A percentile compares a stretch with the other conserved stretches of the same genome.
phyloP scores from a whole-genome alignment of 495 filamentous ascomycete species.

The Aspergillus affinis region DNA sequence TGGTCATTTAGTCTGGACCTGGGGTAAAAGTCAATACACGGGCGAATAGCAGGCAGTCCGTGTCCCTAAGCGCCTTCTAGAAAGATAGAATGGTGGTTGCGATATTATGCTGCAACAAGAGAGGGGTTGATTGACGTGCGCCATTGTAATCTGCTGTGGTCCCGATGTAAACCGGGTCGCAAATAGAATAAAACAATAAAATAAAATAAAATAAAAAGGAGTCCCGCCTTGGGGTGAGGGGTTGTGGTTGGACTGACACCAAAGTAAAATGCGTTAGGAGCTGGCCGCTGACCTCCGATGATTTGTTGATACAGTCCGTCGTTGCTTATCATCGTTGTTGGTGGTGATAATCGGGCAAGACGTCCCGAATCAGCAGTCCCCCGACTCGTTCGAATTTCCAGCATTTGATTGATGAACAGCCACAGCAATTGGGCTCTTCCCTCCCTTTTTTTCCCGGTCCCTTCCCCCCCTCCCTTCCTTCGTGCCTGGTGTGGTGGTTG shows the following conservation, averaged over 20 bases:
- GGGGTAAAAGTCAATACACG: constrained; percentile 16
- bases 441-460: not conserved
- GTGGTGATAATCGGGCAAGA: constrained; percentile 9
- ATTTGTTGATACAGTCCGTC: constrained; percentile 11
- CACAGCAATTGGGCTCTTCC: not conserved
- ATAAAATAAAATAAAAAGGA: constrained; percentile 4
- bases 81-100: constrained; percentile 16
- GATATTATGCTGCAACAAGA: constrained; percentile 9
- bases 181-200: not conserved
- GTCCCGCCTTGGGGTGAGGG: constrained; percentile 15
- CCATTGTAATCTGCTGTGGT: constrained; percentile 11
- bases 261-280: constrained; percentile 9
- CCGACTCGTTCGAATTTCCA: constrained; percentile 1
- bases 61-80: constrained; percentile 19
- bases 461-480: not conserved
- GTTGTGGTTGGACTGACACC: constrained; percentile 11
- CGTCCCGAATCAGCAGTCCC: constrained; percentile 13
- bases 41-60: constrained; percentile 10
- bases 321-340: constrained; percentile 16
- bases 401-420: not conserved
- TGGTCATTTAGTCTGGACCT: constrained; percentile 14
- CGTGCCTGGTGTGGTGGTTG: not conserved
- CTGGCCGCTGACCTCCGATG: constrained; percentile 10
- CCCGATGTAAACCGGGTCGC: constrained; percentile 19
- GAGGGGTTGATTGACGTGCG: constrained; percentile 19